These are phyloP conservation scores for Globisporangium cederbergense DNA, from an alignment of 352 stramenopile species.

Conservation along the genomic window DNA sequence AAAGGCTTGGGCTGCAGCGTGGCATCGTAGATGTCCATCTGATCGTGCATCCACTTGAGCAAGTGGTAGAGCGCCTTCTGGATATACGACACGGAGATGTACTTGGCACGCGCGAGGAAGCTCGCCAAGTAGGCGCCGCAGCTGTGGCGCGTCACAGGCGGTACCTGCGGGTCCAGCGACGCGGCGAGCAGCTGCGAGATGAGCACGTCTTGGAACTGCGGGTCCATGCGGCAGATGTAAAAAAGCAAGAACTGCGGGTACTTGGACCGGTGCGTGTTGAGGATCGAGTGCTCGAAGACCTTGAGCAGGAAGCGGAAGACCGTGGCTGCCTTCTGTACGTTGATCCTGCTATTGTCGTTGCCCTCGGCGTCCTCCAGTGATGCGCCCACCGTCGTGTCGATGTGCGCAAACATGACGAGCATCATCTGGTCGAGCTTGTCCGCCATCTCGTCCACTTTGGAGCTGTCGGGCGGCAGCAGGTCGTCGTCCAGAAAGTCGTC, in stretches of 20 bases:
- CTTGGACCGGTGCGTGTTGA: conserved; percentile 91
- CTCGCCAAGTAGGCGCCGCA: conserved; percentile 95
- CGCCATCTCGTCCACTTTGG: conserved; percentile 74
- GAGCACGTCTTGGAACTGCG: conserved; percentile 81
- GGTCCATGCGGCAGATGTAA: conserved; percentile 74
- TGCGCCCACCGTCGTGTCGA: conserved; percentile 35
- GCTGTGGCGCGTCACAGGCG: conserved; percentile 90
- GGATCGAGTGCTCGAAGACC: conserved; percentile 80
- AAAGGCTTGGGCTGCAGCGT: conserved; percentile 23
- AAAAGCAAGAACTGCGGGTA: conserved; percentile 93
- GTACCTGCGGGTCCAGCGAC: conserved; percentile 76
- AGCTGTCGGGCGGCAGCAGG: conserved; percentile 46
- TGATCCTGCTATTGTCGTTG: background rate
- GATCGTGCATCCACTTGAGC: conserved; percentile 92
- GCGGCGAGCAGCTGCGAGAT: conserved; percentile 76
- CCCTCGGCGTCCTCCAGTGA: conserved; percentile 10
- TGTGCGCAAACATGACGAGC: conserved; percentile 85
- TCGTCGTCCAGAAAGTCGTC: conserved; percentile 82
- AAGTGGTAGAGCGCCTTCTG: conserved; percentile 92
- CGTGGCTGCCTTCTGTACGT: conserved; percentile 44
- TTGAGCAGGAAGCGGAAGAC: conserved; percentile 82
- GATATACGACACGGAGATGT: conserved; percentile 91
- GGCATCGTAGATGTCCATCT: conserved; percentile 88
- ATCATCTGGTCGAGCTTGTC: conserved; percentile 89
- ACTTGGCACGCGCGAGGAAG: conserved; percentile 94